Evolutionary conservation across 371 early-diverging fungal genomes (phyloP), one percentile per base, ranked within the genome.

Genomic region (Gilbertella persicaria): DNA sequence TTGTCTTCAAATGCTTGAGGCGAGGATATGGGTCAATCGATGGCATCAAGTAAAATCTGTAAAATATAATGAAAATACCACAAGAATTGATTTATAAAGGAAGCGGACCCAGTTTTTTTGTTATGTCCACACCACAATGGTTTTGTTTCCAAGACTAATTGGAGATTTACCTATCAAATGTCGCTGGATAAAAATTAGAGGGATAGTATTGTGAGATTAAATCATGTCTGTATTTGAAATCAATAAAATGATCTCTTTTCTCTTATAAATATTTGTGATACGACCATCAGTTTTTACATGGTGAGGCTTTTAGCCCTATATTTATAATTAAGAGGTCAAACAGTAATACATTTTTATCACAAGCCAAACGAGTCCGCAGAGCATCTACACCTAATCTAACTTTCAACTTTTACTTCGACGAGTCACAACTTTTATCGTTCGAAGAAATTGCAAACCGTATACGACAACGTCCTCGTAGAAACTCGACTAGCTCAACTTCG

Each of bases 261-360:
- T 13, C 41, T 40, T 12, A 17, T 38, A 40, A 19, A 13, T 40
- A 40, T 17, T 19, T 20, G 41, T 40, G 2, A 19, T 19, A 40
- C 41, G 8, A 19, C 17, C 16, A 3, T 40, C 9, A n/a, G n/a
- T 5, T 4, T 16, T 29, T 30, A 45, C 45, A 45, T 45, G 45
- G 45, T 30, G 45, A 45, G 33, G 45, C 19, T 45, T 3, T 26
- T 26, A 43, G 14, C 25, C 14, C 24, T 16, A 14, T 45, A 19
- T 3, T 29, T 16, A 45, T 6, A 29, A 45, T 30, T 45, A 45
- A 30, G 30, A 45, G 30, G 16, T 45, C 45, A 45, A 29, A 12
- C 30, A 30, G 20, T 17, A 13, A 13, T 19, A 13, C 41, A 40
- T 19, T n/a, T 7, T 6, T 12, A 20, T n/a, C 45, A n/a, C 17